Evolutionary conservation across 164 flowering plant genomes (phyloP).

Genomic region (Amborella trichopoda): DNA sequence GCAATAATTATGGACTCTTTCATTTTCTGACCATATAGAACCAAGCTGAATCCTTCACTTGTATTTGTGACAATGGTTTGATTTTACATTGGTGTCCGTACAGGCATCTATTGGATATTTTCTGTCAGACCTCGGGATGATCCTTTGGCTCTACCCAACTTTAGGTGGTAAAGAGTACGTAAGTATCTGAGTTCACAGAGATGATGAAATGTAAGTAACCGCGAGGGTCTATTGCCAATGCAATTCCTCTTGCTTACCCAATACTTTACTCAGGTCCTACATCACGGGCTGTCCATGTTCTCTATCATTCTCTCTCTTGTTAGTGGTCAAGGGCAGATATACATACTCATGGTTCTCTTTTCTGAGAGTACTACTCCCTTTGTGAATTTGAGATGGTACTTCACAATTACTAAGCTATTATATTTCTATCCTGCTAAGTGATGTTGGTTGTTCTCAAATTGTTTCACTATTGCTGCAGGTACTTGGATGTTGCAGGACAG

Average conservation of each 20-base stretch:
- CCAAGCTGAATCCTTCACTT: no score
- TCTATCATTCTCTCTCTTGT: constrained; percentile 42
- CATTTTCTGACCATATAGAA: no score
- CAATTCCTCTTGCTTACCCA: constrained; percentile 1
- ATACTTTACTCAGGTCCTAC: constrained; percentile 36
- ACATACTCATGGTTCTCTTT: constrained; percentile 67
- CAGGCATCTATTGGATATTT: constrained; percentile 81
- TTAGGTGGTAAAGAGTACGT: constrained; percentile 80
- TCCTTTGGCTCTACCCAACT: constrained; percentile 53
- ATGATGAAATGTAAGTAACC: not conserved
- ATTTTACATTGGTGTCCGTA: no score
- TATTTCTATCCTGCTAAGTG: constrained; percentile 2
- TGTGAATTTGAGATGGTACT: constrained; percentile 72
- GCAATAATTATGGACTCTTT: no score
- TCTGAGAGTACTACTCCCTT: constrained; percentile 73
- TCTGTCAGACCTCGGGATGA: constrained; percentile 61
- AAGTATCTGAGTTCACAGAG: constrained; percentile 20
- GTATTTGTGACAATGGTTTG: no score
- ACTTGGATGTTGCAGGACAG: constrained; percentile 58
- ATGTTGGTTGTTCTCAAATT: not conserved
- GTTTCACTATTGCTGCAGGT: constrained; percentile 28
- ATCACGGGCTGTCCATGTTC: constrained; percentile 63
- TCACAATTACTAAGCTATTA: not conserved
- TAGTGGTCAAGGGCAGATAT: constrained; percentile 56
- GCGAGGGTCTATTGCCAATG: not conserved